Percentiles rank a stretch among this genome's conserved stretches.
phyloP scores from a whole-genome alignment of 805 yeast species.

The Jamesozyma piceae region DNA sequence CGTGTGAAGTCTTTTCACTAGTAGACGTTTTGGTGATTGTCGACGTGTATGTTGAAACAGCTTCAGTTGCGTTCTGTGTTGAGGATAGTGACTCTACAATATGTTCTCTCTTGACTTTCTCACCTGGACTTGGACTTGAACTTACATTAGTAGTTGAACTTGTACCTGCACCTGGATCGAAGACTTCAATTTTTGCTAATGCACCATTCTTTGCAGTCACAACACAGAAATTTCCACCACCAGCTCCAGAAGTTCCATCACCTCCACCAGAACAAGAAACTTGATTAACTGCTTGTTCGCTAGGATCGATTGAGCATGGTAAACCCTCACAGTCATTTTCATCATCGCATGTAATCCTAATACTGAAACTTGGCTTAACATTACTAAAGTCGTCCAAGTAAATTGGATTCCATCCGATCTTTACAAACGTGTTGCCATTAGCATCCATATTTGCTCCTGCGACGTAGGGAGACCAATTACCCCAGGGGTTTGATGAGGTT shows the following conservation, averaged over 20 bases:
- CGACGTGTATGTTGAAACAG: no score
- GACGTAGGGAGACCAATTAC: constrained; percentile 94
- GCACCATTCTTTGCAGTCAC: constrained; percentile 61
- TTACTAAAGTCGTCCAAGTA: constrained; percentile 56
- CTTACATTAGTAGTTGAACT: no score
- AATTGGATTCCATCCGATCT: constrained; percentile 86
- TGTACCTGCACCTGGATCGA: constrained; percentile 27
- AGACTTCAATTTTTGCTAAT: constrained; percentile 65
- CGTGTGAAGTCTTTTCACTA: no score
- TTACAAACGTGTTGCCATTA: constrained; percentile 62
- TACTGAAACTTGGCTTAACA: constrained; percentile 55
- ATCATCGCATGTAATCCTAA: constrained; percentile 65
- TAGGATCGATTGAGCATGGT: constrained; percentile 76
- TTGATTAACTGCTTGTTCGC: constrained; percentile 47
- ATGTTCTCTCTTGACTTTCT: background rate
- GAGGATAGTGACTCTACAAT: background rate
- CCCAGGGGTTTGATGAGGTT: constrained; percentile 52
- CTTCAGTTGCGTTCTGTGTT: no score
- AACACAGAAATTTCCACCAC: constrained; percentile 74
- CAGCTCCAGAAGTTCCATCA: no score
- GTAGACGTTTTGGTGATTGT: no score
- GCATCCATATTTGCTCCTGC: constrained; percentile 81
- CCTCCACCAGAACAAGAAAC: constrained; percentile 38
- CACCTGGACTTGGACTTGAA: no score
- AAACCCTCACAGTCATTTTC: constrained; percentile 58